Conservation (phyloP, 208 protist species). For the Acanthamoeba sp. region DNA sequence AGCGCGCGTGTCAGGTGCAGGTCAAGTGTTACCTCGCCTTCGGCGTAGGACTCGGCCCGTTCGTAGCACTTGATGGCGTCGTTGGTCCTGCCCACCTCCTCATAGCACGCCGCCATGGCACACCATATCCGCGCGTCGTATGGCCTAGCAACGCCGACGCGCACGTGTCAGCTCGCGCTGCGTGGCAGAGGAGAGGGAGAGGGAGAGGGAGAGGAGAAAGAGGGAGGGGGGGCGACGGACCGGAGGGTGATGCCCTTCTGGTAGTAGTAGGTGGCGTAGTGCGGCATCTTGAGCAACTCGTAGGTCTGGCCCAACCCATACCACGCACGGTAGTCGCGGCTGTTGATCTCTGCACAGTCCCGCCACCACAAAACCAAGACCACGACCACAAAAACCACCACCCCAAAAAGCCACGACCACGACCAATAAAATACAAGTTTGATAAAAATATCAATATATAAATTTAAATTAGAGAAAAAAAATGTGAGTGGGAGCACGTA, state of each 20-base stretch:
- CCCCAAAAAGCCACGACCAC: not conserved
- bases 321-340: conserved; percentile 96
- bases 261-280: conserved; percentile 97
- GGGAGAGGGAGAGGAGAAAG: not conserved
- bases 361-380: too few species aligned
- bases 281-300: conserved; percentile 96
- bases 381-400: not conserved
- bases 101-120: conserved; percentile 88
- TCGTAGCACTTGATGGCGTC: conserved; percentile 91
- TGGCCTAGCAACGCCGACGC: conserved; percentile 83
- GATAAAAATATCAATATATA: conserved; percentile 13
- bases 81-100: conserved; percentile 76
- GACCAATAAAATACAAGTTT: conserved; percentile 17
- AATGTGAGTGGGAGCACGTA: conserved; percentile 24
- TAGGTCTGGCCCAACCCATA: conserved; percentile 98
- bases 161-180: too few species aligned
- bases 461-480: conserved; percentile 36
- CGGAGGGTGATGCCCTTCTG: conserved; percentile 93
- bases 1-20: too few species aligned
- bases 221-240: not conserved
- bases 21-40: conserved; percentile 43
- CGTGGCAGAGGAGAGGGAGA: too few species aligned
- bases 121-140: conserved; percentile 96
- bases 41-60: conserved; percentile 84
- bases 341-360: conserved; percentile 92